These are phyloP conservation scores for Aspergillus avenaceus DNA, from an alignment of 495 filamentous ascomycete species.

Conservation along the genomic window DNA sequence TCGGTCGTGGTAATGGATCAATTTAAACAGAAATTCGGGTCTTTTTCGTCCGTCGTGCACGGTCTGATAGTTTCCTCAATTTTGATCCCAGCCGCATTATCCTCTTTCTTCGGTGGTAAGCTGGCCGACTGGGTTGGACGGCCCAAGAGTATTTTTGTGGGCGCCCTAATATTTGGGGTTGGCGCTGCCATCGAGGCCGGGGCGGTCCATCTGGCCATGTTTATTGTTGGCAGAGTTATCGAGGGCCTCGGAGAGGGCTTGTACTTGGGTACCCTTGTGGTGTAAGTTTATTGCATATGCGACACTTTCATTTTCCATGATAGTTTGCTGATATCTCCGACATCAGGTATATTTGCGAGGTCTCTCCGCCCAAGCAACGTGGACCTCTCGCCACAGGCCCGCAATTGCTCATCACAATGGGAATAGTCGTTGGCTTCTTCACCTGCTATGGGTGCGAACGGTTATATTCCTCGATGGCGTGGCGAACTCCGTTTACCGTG, in stretches of 20 bases:
- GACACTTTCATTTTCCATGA: too few species aligned
- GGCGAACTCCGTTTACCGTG: conserved; percentile 49
- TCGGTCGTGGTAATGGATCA: conserved; percentile 55
- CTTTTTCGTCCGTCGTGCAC: conserved; percentile 47
- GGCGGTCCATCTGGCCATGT: conserved; percentile 43
- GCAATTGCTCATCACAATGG: conserved; percentile 47
- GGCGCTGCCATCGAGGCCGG: conserved; percentile 48
- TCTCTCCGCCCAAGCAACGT: conserved; percentile 46
- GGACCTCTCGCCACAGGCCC: conserved; percentile 49
- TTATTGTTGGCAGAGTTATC: conserved; percentile 50
- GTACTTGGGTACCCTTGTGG: conserved; percentile 49
- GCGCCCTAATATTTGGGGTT: conserved; percentile 47
- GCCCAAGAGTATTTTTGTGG: conserved; percentile 43
- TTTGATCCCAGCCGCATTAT: conserved; percentile 55
- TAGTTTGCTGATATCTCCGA: too few species aligned
- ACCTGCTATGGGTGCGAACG: conserved; percentile 51
- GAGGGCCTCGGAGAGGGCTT: conserved; percentile 55
- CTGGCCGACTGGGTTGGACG: conserved; percentile 55
- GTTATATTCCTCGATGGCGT: conserved; percentile 46
- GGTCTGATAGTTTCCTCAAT: conserved; percentile 60
- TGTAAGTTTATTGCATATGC: conserved; percentile 38
- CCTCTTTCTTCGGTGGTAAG: conserved; percentile 56
- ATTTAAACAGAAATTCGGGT: conserved; percentile 43
- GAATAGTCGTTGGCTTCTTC: conserved; percentile 52
- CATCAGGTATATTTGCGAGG: too few species aligned